Percentiles rank a stretch among this genome's conserved stretches.
Conservation (phyloP, 2,329 filamentous ascomycete genomes). For the Aspergillus calidoustus region DNA sequence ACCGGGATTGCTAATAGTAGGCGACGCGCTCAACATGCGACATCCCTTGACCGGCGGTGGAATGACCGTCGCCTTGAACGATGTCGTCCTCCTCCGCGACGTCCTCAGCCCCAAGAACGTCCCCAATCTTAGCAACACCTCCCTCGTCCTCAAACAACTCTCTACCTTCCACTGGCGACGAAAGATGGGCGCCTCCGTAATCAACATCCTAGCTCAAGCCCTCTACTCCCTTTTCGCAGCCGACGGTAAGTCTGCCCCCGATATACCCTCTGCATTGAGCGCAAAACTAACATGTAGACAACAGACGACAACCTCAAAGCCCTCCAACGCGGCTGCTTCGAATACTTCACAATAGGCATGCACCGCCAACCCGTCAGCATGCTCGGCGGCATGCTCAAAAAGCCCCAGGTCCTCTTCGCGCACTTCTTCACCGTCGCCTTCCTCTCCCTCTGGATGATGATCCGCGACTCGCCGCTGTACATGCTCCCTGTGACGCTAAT, state of each 20-base stretch:
- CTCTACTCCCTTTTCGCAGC: constrained; percentile 92
- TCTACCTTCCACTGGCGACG: constrained; percentile 81
- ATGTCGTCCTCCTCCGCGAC: constrained; percentile 76
- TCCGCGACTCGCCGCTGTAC: constrained; percentile 55
- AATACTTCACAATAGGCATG: constrained; percentile 79
- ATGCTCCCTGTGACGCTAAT: constrained; percentile 68
- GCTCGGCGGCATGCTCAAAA: constrained; percentile 77
- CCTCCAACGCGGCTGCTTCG: constrained; percentile 88
- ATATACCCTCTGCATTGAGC: not conserved
- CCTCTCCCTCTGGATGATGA: constrained; percentile 76
- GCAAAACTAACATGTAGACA: constrained; percentile 13
- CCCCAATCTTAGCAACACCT: constrained; percentile 70
- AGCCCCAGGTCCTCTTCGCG: constrained; percentile 77
- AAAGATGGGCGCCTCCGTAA: constrained; percentile 80
- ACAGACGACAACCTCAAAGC: constrained; percentile 71
- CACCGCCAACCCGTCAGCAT: constrained; percentile 80
- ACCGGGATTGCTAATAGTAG: constrained; percentile 78
- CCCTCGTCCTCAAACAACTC: constrained; percentile 70
- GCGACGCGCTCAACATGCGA: constrained; percentile 99
- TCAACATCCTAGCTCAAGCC: constrained; percentile 97
- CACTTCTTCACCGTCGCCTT: constrained; percentile 97
- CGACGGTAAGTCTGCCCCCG: constrained; percentile 53
- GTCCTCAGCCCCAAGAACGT: constrained; percentile 73
- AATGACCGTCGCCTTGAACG: constrained; percentile 97
- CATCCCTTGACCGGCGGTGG: constrained; percentile 95